Base-by-base conservation (phyloP, 2,329 filamentous ascomycete species). In the Cladophialophora yegresii region DNA sequence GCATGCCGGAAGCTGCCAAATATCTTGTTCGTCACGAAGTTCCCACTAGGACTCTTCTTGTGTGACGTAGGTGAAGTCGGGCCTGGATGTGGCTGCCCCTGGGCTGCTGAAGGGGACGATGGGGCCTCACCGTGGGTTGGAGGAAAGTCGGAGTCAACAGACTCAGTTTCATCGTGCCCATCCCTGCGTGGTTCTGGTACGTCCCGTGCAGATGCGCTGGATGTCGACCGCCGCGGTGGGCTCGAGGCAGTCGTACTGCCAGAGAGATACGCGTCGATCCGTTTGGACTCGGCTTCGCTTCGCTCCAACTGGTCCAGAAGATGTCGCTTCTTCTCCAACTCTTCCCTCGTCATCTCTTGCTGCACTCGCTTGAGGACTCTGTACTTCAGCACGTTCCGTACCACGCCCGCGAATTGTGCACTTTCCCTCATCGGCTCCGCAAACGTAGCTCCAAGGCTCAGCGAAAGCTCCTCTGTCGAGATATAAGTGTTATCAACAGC, bases 381-480 rank as follows among this genome's bases (percentile, higher is more conserved):
- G 75, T 97, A 99, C 69, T 91, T 87, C 61, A 99, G 81, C 36
- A 99, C 93, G 69, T 83, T 90, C 49, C 93, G 87, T 3, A 99
- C 95, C 0, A 99, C 92, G 10, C 95, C 91, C 0, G 95, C 95
- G 75, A 99, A 99, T 74, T 99, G 95, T 12, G 95, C 93, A 72
- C 92, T 96, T 78, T 99, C 95, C 61, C 96, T 87, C 92, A 99
- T 97, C 0, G 95, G 95, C 74, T 99, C 96, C 0, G 96, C 92
- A 74, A 99, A 99, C 70, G 87, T 95, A 36, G 93, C 93, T 22
- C 93, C 93, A n/a, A 99, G 80, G 0, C 90, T 89, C 1, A 87
- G 87, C 0, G 93, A 93, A 2, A 99, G 81, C 75, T 99, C 95
- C 72, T 96, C 91, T 0, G 93, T 98, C 9, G 91, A 92, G 69